Conservation (phyloP, 305 asterid genomes). For the Rubia balearica region DNA sequence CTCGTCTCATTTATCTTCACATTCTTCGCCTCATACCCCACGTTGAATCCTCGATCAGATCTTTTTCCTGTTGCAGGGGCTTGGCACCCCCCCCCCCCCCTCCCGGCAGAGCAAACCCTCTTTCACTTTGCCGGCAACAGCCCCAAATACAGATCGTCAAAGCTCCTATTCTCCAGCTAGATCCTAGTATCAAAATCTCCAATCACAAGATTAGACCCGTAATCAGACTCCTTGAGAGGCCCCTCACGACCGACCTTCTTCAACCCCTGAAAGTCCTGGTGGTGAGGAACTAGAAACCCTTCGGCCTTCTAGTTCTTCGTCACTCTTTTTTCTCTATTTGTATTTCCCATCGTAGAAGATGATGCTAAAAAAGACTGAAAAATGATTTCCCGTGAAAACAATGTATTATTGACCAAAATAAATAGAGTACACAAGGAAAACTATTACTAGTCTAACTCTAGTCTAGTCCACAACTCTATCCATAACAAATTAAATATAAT, state of each 20-base stretch:
- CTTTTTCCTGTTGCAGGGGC: conserved; percentile 63
- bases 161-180: conserved; percentile 90
- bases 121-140: conserved; percentile 69
- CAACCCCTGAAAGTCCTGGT: conserved; percentile 70
- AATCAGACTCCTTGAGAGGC: conserved; percentile 59
- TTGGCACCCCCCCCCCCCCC: too few species aligned
- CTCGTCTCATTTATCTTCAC: conserved; percentile 67
- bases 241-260: conserved; percentile 53
- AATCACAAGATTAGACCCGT: conserved; percentile 81
- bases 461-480: too few species aligned
- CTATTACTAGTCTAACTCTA: too few species aligned
- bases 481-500: too few species aligned
- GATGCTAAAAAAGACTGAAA: too few species aligned
- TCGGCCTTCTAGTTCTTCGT: too few species aligned
- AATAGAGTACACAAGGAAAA: too few species aligned
- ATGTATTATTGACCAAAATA: too few species aligned
- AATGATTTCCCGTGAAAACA: too few species aligned
- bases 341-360: too few species aligned
- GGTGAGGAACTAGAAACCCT: too few species aligned
- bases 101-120: conserved; percentile 52
- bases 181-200: conserved; percentile 89
- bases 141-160: conserved; percentile 54
- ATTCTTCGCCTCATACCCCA: conserved; percentile 69
- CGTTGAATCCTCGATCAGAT: conserved; percentile 66
- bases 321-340: too few species aligned